Base-by-base conservation (phyloP, 768 basidiomycete species). In the Trichaptum fuscoviolaceum region DNA sequence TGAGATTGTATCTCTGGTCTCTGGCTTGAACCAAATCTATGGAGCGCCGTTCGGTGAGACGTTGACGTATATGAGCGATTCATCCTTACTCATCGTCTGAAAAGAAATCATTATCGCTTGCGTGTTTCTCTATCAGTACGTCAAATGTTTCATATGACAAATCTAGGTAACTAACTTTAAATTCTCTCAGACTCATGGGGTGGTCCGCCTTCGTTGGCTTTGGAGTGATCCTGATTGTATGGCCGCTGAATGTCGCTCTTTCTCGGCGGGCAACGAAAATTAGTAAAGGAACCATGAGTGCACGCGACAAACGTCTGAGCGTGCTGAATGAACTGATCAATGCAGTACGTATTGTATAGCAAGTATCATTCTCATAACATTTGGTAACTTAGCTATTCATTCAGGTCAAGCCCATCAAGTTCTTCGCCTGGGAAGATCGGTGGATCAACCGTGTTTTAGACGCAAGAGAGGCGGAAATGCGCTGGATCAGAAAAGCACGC, bases 381-480 rank as follows among this genome's bases (percentile, higher is more conserved):
- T 17, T 61, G 15, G 27, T 67, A 25, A 65, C 60, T 18, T 20
- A 15, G 57, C 26, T 10, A 52, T 52, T 12, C 20, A 12, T 20
- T 5, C 59, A 86, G 84, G 77, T 89, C 65, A 90, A 90, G 75
- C 89, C 90, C 71, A 87, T 91, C 80, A 91, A 92, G 74, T 91
- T 92, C 80, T 92, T 92, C 67, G 90, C 91, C 0, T 92, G 91
- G 83, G 90, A 91, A 69, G 83, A 87, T 57, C 82, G 84, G 12
- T 93, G 93, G 92, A 89, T 91, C 57, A 75, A 83, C 26, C 81
- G 86, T 12, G 87, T 82, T 0, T 72, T 87, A 66, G 86, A 88
- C 58, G 85, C 89, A 1, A 80, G 94, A 67, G 82, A 83, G 57
- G 77, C 77, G 17, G 94, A 96, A 77, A 81, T 95, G 77, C 77